phyloP scores from a whole-genome alignment of 2,329 filamentous ascomycete genomes.

The Paracorniculantispora psalliotae region DNA sequence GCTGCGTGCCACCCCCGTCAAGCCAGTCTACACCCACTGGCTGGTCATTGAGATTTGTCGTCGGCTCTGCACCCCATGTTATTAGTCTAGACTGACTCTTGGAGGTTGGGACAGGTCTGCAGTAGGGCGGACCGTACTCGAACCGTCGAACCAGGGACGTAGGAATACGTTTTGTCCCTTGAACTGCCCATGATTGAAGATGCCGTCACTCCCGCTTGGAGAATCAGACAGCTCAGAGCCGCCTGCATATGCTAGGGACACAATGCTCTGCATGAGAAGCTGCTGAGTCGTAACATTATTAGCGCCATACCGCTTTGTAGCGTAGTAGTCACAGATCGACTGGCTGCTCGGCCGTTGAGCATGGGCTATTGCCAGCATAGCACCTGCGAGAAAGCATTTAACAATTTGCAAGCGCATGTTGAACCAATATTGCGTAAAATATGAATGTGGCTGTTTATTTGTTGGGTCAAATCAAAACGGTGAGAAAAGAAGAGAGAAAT shows the following conservation, averaged over 20 bases:
- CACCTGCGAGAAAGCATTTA: not conserved
- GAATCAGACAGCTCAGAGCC: conserved; percentile 16
- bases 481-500: not conserved
- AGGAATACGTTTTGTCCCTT: conserved; percentile 22
- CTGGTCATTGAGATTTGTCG: conserved; percentile 25
- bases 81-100: not conserved
- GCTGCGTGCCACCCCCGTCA: conserved; percentile 24
- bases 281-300: conserved; percentile 23
- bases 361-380: not conserved
- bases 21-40: conserved; percentile 25
- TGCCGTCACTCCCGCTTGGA: conserved; percentile 21
- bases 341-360: conserved; percentile 20
- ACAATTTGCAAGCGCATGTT: not conserved
- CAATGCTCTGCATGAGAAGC: conserved; percentile 24
- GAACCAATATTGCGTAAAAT: not conserved
- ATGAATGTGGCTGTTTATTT: not conserved
- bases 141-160: conserved; percentile 27
- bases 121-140: conserved; percentile 16
- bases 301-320: conserved; percentile 20
- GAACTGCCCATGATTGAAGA: conserved; percentile 25
- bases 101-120: not conserved
- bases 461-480: not conserved
- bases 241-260: conserved; percentile 27
- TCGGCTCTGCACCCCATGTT: conserved; percentile 14
- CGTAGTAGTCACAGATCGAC: conserved; percentile 29